A percentile compares a stretch with the other conserved stretches of the same genome.
These are phyloP conservation scores for Elsinoe batatas DNA, from an alignment of 2,329 filamentous ascomycete species.

Conservation along the genomic window DNA sequence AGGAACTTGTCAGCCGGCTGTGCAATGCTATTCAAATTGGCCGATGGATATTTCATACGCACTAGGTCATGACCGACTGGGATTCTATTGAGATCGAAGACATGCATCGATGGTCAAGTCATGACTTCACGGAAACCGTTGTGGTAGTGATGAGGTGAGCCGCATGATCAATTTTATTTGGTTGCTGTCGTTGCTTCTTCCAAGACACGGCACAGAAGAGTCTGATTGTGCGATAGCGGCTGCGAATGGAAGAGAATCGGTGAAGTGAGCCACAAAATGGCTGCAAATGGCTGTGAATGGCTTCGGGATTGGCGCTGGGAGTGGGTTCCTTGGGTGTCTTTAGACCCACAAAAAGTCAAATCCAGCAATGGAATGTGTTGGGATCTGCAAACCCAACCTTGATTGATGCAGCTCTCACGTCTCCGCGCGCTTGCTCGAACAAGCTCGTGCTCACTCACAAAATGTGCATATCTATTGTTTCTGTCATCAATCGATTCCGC, in stretches of 20 bases:
- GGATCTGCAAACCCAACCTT: conserved; percentile 3
- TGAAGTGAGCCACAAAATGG: background rate
- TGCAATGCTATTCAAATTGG: background rate
- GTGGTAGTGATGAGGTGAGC: background rate
- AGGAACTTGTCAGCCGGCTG: conserved; percentile 8
- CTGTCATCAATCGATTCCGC: background rate
- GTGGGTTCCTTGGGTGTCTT: background rate
- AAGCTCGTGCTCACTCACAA: background rate
- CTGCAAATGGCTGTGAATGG: background rate
- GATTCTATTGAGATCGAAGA: background rate
- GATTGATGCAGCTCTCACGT: background rate
- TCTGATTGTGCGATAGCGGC: background rate
- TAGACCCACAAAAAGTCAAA: background rate
- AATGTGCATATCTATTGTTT: background rate
- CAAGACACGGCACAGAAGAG: background rate
- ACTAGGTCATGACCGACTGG: background rate
- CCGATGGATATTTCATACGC: background rate
- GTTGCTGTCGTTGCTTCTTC: background rate
- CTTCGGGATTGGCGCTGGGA: background rate
- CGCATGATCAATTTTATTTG: background rate
- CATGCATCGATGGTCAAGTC: background rate
- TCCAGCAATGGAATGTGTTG: conserved; percentile 7
- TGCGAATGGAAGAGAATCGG: background rate
- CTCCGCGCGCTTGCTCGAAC: conserved; percentile 6
- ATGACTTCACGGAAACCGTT: background rate